These are phyloP conservation scores for Purpureocillium takamizusanense DNA, from an alignment of 2,329 filamentous ascomycete genomes.

Conservation along the genomic window DNA sequence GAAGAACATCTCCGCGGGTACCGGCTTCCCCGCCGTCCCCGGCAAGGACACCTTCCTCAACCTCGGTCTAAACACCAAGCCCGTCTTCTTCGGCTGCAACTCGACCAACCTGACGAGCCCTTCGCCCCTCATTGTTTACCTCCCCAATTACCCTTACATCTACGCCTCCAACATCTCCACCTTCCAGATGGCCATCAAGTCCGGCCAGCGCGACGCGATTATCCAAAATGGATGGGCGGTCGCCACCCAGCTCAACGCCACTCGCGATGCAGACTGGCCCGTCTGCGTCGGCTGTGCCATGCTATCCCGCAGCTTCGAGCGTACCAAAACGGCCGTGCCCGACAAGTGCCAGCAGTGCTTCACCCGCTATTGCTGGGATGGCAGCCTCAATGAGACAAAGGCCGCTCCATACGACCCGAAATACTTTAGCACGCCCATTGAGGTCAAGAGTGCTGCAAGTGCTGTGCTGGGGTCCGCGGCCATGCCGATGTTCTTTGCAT, in stretches of 20 bases:
- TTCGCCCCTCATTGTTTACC: slow-evolving; percentile 71
- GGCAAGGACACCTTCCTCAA: slow-evolving; percentile 46
- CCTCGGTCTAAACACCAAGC: slow-evolving; percentile 47
- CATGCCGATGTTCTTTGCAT: no score
- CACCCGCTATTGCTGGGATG: slow-evolving; percentile 83
- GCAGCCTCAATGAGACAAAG: slow-evolving; percentile 38
- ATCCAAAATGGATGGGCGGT: slow-evolving; percentile 81
- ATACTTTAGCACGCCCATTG: slow-evolving; percentile 15
- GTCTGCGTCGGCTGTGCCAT: slow-evolving; percentile 84
- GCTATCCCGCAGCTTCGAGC: slow-evolving; percentile 63
- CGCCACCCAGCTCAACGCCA: slow-evolving; percentile 75
- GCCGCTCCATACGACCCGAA: slow-evolving; percentile 23
- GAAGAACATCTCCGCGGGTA: slow-evolving; percentile 39
- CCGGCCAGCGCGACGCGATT: slow-evolving; percentile 63
- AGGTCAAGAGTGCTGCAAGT: slow-evolving; percentile 10
- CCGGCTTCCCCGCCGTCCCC: slow-evolving; percentile 50
- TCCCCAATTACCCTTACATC: slow-evolving; percentile 70
- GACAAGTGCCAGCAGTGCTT: slow-evolving; percentile 71
- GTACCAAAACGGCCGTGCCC: slow-evolving; percentile 62
- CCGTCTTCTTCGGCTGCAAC: slow-evolving; percentile 59
- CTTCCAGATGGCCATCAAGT: slow-evolving; percentile 56
- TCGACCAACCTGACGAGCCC: slow-evolving; percentile 40
- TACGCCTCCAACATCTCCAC: slow-evolving; percentile 72
- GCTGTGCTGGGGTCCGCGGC: no score
- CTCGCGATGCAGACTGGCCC: slow-evolving; percentile 65